Percentiles rank a stretch among this genome's conserved stretches.
These are phyloP conservation scores for Aspergillus aculeatinus DNA, from an alignment of 2,329 filamentous ascomycete species.

Conservation along the genomic window DNA sequence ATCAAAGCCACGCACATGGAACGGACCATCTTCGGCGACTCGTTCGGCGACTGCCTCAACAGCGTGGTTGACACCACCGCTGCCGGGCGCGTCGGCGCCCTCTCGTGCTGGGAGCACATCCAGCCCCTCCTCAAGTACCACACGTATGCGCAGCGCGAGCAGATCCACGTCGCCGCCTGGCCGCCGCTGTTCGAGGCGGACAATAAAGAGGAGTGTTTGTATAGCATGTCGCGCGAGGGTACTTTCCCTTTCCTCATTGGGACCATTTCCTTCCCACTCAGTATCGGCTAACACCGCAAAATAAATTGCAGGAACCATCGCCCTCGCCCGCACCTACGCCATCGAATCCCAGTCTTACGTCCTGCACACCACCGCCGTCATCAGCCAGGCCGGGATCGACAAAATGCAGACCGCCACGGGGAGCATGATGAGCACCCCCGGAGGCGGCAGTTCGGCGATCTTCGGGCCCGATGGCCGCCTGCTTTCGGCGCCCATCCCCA, in stretches of 20 bases:
- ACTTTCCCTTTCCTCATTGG: background rate
- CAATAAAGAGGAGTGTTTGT: constrained; percentile 22
- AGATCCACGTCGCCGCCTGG: constrained; percentile 53
- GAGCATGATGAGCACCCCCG: constrained; percentile 40
- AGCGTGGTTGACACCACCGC: constrained; percentile 39
- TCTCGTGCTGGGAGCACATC: constrained; percentile 55
- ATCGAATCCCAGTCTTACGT: constrained; percentile 58
- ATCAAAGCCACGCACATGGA: constrained; percentile 57
- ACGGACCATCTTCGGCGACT: constrained; percentile 52
- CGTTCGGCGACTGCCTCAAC: constrained; percentile 38
- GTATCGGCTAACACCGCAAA: too few relatives aligned
- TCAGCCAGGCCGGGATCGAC: constrained; percentile 47
- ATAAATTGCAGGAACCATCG: constrained; percentile 31
- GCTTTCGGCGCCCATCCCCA: constrained; percentile 39
- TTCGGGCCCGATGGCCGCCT: constrained; percentile 53
- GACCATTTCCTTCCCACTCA: too few relatives aligned
- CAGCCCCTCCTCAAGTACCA: constrained; percentile 54
- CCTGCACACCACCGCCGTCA: constrained; percentile 52
- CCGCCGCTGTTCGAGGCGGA: constrained; percentile 33
- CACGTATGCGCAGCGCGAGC: constrained; percentile 45
- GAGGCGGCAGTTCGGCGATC: constrained; percentile 49
- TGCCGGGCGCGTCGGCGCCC: constrained; percentile 44
- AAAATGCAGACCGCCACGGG: constrained; percentile 44
- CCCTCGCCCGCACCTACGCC: constrained; percentile 55
- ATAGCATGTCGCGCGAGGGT: constrained; percentile 35